phyloP scores from a whole-genome alignment of 1,284 basidiomycete genomes.

The Apiotrichum gracile region DNA sequence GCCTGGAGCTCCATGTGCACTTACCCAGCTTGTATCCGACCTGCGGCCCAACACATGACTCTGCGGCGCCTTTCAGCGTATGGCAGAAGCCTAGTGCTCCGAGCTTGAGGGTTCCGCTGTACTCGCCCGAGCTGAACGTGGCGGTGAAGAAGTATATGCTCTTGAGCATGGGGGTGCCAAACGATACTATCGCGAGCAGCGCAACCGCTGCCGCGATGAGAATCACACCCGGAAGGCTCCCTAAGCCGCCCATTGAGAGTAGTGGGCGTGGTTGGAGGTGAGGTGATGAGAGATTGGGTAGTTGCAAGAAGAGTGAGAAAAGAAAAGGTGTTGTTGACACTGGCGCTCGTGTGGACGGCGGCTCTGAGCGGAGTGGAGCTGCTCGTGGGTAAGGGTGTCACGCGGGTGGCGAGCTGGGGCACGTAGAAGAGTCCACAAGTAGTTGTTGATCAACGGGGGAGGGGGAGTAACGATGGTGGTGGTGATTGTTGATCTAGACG shows the following conservation, averaged over 20 bases:
- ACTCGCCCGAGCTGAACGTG: constrained; percentile 52
- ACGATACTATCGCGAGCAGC: constrained; percentile 72
- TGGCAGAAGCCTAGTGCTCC: constrained; percentile 81
- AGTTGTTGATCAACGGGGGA: too few species aligned
- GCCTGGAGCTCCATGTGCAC: constrained; percentile 35
- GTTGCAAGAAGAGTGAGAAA: too few species aligned
- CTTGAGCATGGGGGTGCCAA: constrained; percentile 79
- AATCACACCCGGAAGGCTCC: constrained; percentile 77
- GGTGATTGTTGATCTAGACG: too few species aligned
- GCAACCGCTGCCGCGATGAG: constrained; percentile 66
- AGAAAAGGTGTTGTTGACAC: too few species aligned
- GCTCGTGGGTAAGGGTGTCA: too few species aligned
- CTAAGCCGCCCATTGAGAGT: constrained; percentile 52
- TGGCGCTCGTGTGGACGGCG: too few species aligned
- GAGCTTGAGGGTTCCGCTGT: constrained; percentile 63
- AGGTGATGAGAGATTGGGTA: too few species aligned
- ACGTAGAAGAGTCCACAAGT: too few species aligned
- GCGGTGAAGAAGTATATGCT: constrained; percentile 79
- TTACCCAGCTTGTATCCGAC: constrained; percentile 78
- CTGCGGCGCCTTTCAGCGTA: constrained; percentile 42
- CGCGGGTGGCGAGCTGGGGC: too few species aligned
- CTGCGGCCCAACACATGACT: constrained; percentile 67
- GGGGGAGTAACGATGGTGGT: too few species aligned
- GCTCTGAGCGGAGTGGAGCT: too few species aligned
- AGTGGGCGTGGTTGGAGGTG: not conserved